Evolutionary conservation across 805 yeast genomes (phyloP).

Genomic region (Nakazawaea ernobii): DNA sequence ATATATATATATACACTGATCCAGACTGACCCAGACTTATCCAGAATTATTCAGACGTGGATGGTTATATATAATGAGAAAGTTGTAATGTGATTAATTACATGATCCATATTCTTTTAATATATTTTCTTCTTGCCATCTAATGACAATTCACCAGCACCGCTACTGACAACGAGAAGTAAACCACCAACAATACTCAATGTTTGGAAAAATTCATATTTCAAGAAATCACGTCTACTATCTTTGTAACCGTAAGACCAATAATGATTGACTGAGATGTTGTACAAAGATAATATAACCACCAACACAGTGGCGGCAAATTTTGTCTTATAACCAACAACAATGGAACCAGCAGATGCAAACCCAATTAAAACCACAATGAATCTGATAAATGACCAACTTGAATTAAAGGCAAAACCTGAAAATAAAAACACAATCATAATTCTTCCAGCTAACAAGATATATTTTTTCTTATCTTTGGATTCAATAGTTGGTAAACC

Average conservation of each 20-base stretch:
- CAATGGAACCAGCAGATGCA: slow-evolving; percentile 66
- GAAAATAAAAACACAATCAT: slow-evolving; percentile 78
- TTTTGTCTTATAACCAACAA: slow-evolving; percentile 89
- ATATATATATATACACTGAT: not conserved
- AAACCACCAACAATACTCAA: slow-evolving; percentile 93
- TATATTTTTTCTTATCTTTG: slow-evolving; percentile 73
- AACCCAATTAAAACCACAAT: slow-evolving; percentile 67
- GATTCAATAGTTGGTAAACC: slow-evolving; percentile 70
- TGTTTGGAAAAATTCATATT: slow-evolving; percentile 93
- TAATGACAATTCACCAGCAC: slow-evolving; percentile 90
- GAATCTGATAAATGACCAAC: slow-evolving; percentile 63
- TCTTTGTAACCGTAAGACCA: slow-evolving; percentile 73
- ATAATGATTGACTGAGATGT: slow-evolving; percentile 77
- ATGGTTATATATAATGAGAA: too few relatives aligned
- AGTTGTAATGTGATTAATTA: too few relatives aligned
- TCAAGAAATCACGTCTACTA: slow-evolving; percentile 79
- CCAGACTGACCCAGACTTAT: too few relatives aligned
- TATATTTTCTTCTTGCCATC: slow-evolving; percentile 95
- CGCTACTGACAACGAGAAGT: slow-evolving; percentile 84
- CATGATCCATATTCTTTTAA: slow-evolving; percentile 33
- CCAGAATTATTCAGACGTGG: too few relatives aligned
- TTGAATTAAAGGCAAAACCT: slow-evolving; percentile 73
- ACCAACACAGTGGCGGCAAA: slow-evolving; percentile 73
- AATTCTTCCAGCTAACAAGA: slow-evolving; percentile 82
- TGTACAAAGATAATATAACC: slow-evolving; percentile 66